Evolutionary conservation across 345 rosid genomes (phyloP).

Genomic region (Rhodomyrtus tomentosa): DNA sequence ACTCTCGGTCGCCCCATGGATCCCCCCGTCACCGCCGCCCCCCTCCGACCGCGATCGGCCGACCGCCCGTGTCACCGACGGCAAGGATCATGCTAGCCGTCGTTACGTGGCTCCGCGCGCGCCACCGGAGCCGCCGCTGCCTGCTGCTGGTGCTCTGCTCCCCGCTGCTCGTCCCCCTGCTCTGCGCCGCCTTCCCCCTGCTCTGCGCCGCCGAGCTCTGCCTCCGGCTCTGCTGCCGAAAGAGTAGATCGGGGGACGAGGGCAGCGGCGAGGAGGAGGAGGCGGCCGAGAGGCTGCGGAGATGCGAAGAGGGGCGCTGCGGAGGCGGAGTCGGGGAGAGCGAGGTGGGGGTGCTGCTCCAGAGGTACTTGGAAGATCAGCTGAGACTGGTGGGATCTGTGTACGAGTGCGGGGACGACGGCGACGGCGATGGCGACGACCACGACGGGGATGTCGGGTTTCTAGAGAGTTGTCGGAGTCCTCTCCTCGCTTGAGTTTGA

Average conservation of each 20-base stretch:
- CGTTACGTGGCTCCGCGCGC: constrained; percentile 24
- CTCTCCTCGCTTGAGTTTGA: constrained; percentile 26
- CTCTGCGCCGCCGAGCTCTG: constrained; percentile 38
- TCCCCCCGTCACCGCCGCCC: not conserved
- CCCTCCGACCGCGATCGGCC: not conserved
- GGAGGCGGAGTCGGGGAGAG: constrained; percentile 5
- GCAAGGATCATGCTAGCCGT: constrained; percentile 27
- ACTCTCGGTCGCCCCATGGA: not conserved
- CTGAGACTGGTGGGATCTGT: constrained; percentile 35
- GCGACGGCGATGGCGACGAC: not conserved
- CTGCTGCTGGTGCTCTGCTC: constrained; percentile 39
- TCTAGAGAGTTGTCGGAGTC: constrained; percentile 12
- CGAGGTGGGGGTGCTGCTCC: constrained; percentile 28
- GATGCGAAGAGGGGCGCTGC: constrained; percentile 43
- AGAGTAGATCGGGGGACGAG: constrained; percentile 1
- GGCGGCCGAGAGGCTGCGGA: constrained; percentile 23
- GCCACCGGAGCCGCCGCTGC: constrained; percentile 37
- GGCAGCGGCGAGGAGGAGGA: constrained; percentile 5
- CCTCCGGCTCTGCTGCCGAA: constrained; percentile 16
- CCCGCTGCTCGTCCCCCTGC: constrained; percentile 45
- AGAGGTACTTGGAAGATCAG: constrained; percentile 66
- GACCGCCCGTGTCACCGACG: not conserved
- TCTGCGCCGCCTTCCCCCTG: constrained; percentile 40
- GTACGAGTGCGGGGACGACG: constrained; percentile 33
- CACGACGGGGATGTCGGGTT: constrained; percentile 1